Evolutionary conservation across 2,329 filamentous ascomycete genomes (phyloP), one percentile per base, ranked within the genome.

Genomic region (Stagonosporopsis vannaccii): DNA sequence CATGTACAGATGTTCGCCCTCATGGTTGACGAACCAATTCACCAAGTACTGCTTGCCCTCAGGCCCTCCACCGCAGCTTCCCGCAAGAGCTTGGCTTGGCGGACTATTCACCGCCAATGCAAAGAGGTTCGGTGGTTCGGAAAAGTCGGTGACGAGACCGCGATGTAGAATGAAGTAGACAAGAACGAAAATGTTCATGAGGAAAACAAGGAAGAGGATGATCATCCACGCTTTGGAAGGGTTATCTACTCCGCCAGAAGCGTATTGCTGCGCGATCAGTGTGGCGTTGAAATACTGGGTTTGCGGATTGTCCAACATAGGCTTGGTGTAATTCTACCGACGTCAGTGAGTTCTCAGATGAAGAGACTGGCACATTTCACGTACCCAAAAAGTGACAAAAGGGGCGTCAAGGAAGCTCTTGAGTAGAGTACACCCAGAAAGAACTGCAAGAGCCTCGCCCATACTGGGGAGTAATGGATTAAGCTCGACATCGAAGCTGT

Each of bases 41-140:
- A 79, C 75, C 25, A 72, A 73, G 37, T 84, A 79, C 56, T 85
- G 80, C 13, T 76, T 71, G 0, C 81, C 81, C 15, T 77, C 74
- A 0, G 85, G 85, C 0, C 85, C 85, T 12, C 77, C 80, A 1
- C 84, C 85, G 65, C 85, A 87, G 6, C 78, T 81, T 0, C 85
- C 86, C 0, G 79, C 77, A n/a, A 88, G 63, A 3, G 78, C 73
- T 2, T 79, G 69, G 6, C 78, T 81, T 0, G 82, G 81, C 0
- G 85, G 85, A 23, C 80, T 84, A 68, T 92, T 92, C 48, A 93
- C 80, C 2, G 89, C 88, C 0, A 92, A 75, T 0, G 86, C 80
- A 66, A 93, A 92, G 2, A 92, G 77, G 68, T 92, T 92, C 50
- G 88, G 85, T 0, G 90, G 89, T 66, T 94, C 90, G 0, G 87